Evolutionary conservation across 2,329 filamentous ascomycete species (phyloP), one percentile per base, ranked within the genome.

Genomic region (Alternaria angustiovoidea): DNA sequence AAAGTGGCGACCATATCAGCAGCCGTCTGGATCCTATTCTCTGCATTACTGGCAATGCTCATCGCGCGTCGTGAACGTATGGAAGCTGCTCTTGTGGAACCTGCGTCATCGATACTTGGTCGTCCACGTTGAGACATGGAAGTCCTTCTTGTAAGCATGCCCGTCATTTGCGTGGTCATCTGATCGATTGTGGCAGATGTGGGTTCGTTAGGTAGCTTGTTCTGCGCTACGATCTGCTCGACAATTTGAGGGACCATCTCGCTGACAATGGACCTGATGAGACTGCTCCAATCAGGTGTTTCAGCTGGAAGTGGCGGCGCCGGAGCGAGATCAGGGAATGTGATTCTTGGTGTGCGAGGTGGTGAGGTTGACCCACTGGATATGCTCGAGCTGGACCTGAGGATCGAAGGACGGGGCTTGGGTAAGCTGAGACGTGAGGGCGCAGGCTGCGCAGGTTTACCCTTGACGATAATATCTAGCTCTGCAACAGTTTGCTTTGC

Each of bases 161-260:
- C 67, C 9, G 70, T 65, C 72, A 75, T 74, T 34, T 75, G 72
- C 26, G 63, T 72, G 1, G 74, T 67, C 70, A 74, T 73, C 26
- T 74, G 66, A 26, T 65, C 65, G 47, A 76, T 67, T 0, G 70
- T 70, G 3, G 70, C 59, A 8, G 63, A 55, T 6, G 59, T 63
- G 7, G 72, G 67, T 5, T 66, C 52, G 7, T 63, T 55, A 4
- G 65, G 49, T 14, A 61, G 43, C 43, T 70, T 71, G 51, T 75
- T 74, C 53, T 74, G 75, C 12, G 68, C 53, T 8, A 76, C 58
- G 2, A 76, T 66, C 43, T 75, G 73, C 22, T 72, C 70, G 2
- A 76, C 71, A 36, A 76, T 74, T 34, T 76, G 70, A 22, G 73
- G 73, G 5, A 76, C 73, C 66, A 75, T 71, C 39, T 76, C 74